These are phyloP conservation scores for Marasmius tenuissimus DNA, from an alignment of 1,284 basidiomycete species.

Conservation along the genomic window DNA sequence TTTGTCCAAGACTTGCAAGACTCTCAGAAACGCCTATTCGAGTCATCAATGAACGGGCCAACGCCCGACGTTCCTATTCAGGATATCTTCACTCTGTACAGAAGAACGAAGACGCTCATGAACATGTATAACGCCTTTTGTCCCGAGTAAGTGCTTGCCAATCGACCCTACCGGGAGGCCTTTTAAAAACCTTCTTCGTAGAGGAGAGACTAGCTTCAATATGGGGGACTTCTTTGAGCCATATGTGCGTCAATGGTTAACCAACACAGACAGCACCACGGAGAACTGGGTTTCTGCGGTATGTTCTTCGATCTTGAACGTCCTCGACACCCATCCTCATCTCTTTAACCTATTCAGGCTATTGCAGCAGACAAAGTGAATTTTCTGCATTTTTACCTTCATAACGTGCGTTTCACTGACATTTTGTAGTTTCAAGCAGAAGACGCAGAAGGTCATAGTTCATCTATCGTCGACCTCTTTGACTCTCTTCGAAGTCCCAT, in stretches of 20 bases:
- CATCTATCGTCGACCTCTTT: slow-evolving; percentile 95
- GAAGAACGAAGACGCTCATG: slow-evolving; percentile 69
- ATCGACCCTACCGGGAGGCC: slow-evolving; percentile 1
- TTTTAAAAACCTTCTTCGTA: slow-evolving; percentile 25
- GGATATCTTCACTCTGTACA: slow-evolving; percentile 87
- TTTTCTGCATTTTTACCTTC: slow-evolving; percentile 10
- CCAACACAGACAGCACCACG: slow-evolving; percentile 90
- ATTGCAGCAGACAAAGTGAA: slow-evolving; percentile 84
- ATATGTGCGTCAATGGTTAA: slow-evolving; percentile 88
- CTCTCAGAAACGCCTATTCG: slow-evolving; percentile 69
- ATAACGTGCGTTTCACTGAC: slow-evolving; percentile 7
- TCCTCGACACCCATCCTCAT: not conserved
- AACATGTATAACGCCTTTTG: slow-evolving; percentile 84
- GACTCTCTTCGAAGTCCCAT: slow-evolving; percentile 92
- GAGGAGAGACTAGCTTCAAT: slow-evolving; percentile 64
- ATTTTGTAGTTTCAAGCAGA: slow-evolving; percentile 80
- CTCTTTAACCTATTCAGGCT: slow-evolving; percentile 47
- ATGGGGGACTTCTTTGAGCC: slow-evolving; percentile 81
- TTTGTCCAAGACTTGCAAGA: slow-evolving; percentile 78
- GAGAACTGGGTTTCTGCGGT: slow-evolving; percentile 92
- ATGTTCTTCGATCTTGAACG: slow-evolving; percentile 28
- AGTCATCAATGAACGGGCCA: slow-evolving; percentile 77
- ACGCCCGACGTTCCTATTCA: slow-evolving; percentile 81
- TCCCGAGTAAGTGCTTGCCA: slow-evolving; percentile 61
- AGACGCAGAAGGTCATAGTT: slow-evolving; percentile 84